Evolutionary conservation across 2,329 filamentous ascomycete species (phyloP).

Genomic region (Fusarium cicatricum): DNA sequence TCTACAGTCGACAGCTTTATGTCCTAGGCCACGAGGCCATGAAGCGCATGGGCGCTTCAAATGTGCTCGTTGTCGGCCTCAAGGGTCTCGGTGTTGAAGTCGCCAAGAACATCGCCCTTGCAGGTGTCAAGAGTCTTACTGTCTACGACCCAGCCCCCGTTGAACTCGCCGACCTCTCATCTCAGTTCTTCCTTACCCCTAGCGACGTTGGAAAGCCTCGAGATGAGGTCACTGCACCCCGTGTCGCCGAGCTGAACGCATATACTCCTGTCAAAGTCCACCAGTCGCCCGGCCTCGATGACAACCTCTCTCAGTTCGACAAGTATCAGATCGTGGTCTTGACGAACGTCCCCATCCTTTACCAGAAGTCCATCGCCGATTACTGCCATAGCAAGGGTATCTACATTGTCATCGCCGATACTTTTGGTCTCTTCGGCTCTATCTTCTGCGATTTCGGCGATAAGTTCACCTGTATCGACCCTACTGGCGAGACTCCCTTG

Average conservation of each 20-base stretch:
- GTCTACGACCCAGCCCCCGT: constrained; percentile 89
- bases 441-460: constrained; percentile 98
- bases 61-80: constrained; percentile 89
- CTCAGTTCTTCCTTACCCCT: constrained; percentile 93
- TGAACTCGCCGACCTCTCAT: constrained; percentile 87
- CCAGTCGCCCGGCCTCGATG: constrained; percentile 69
- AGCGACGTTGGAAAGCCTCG: constrained; percentile 92
- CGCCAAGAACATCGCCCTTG: constrained; percentile 97
- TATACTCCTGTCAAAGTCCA: constrained; percentile 92
- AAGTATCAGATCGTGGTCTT: constrained; percentile 93
- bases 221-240: constrained; percentile 84
- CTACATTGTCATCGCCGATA: constrained; percentile 86
- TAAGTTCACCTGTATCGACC: constrained; percentile 88
- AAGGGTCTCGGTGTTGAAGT: constrained; percentile 97
- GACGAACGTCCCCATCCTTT: constrained; percentile 81
- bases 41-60: constrained; percentile 98
- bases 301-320: constrained; percentile 83
- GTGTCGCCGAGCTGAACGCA: constrained; percentile 92
- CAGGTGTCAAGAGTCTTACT: constrained; percentile 96
- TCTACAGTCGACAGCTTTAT: constrained; percentile 79
- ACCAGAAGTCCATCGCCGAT: constrained; percentile 85
- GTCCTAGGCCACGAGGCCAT: constrained; percentile 83
- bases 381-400: constrained; percentile 96
- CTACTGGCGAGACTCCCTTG: constrained; percentile 87
- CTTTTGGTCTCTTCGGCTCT: constrained; percentile 91